A percentile compares a stretch with the other conserved stretches of the same genome.
Conservation (phyloP, 1,139 yeast genomes). For the Yamadazyma pseudoaaseri region DNA sequence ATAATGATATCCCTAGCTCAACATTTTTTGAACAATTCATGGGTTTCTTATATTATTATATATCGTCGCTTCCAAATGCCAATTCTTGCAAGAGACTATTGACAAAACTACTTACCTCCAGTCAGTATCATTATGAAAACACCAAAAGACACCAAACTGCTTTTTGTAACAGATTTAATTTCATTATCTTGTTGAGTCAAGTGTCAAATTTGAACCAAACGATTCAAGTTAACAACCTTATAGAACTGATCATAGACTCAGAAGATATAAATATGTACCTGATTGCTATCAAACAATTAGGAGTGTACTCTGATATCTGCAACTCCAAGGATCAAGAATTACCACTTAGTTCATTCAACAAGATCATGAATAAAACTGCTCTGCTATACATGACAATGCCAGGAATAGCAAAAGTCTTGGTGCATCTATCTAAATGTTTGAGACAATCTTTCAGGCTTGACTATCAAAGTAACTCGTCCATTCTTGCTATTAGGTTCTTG, state of each 20-base stretch:
- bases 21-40: constrained; percentile 40
- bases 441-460: constrained; percentile 10
- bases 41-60: constrained; percentile 33
- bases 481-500: constrained; percentile 6
- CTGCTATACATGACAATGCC: constrained; percentile 14
- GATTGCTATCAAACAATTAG: constrained; percentile 24
- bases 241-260: constrained; percentile 22
- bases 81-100: constrained; percentile 25
- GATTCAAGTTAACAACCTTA: constrained; percentile 27
- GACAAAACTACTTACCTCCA: constrained; percentile 39
- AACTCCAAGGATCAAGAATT: constrained; percentile 13
- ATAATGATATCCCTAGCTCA: constrained; percentile 33
- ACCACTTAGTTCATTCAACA: constrained; percentile 22
- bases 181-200: constrained; percentile 33
- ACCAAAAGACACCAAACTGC: constrained; percentile 27
- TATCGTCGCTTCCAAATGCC: constrained; percentile 29
- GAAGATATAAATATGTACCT: constrained; percentile 26
- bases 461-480: not conserved
- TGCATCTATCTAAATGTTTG: constrained; percentile 10
- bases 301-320: constrained; percentile 21
- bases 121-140: constrained; percentile 30
- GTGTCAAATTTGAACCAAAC: constrained; percentile 34
- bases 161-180: constrained; percentile 39
- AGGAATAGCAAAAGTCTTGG: constrained; percentile 21
- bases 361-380: constrained; percentile 15